Evolutionary conservation across 2,329 filamentous ascomycete species (phyloP).

Genomic region (Cucurbitaria berberidis): DNA sequence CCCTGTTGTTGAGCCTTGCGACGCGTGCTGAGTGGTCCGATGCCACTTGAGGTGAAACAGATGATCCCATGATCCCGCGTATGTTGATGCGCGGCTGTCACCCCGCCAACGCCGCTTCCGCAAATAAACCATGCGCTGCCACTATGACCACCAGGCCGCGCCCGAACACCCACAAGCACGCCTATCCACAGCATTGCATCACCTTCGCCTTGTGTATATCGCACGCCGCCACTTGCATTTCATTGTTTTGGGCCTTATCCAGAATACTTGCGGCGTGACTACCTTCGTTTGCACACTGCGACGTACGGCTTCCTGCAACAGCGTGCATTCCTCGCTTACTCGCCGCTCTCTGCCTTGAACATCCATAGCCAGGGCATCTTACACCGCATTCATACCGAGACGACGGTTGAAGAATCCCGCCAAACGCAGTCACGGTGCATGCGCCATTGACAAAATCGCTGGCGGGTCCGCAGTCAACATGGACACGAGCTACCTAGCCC

Average conservation of each 20-base stretch:
- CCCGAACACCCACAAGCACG: conserved; percentile 21
- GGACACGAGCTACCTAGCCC: conserved; percentile 90
- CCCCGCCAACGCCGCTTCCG: conserved; percentile 23
- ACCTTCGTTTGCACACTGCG: conserved; percentile 16
- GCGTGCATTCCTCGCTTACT: conserved; percentile 14
- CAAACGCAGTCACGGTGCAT: conserved; percentile 35
- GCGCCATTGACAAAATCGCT: conserved; percentile 39
- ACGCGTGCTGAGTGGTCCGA: conserved; percentile 38
- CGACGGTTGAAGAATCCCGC: conserved; percentile 8
- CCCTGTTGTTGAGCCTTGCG: conserved; percentile 5
- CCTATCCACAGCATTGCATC: conserved; percentile 36
- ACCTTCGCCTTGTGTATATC: conserved; percentile 19
- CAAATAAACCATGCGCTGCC: conserved; percentile 26
- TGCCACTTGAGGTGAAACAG: conserved; percentile 27
- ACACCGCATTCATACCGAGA: conserved; percentile 2
- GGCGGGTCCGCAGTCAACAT: conserved; percentile 59
- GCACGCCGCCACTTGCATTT: conserved; percentile 2
- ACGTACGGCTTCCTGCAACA: conserved; percentile 4
- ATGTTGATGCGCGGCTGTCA: conserved; percentile 22
- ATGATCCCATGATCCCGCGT: conserved; percentile 26
- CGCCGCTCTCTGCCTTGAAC: conserved; percentile 6
- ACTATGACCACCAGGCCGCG: conserved; percentile 29
- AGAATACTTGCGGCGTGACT: conserved; percentile 4
- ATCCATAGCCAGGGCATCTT: background rate
- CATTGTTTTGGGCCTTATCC: background rate